Conservation (phyloP, 805 yeast species). For the Huiozyma sinensis region DNA sequence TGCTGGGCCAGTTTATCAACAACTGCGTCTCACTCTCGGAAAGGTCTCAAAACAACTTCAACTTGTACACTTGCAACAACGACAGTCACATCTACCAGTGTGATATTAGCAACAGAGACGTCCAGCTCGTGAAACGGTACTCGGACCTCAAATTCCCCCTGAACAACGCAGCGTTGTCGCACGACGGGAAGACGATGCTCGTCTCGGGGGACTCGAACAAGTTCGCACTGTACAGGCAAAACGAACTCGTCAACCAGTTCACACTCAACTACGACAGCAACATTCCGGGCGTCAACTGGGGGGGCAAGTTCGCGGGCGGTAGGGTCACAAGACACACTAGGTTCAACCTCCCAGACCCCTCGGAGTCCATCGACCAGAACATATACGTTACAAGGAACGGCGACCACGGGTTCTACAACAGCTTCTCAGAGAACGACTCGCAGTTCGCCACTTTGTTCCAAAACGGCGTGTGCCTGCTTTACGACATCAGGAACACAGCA, state of each 20-base stretch:
- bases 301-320: slow-evolving; percentile 9
- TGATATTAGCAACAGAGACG: slow-evolving; percentile 41
- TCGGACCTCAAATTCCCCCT: slow-evolving; percentile 53
- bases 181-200: slow-evolving; percentile 45
- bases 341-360: slow-evolving; percentile 21
- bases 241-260: slow-evolving; percentile 23
- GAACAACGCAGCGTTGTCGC: slow-evolving; percentile 63
- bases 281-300: slow-evolving; percentile 15
- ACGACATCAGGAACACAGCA: slow-evolving; percentile 57
- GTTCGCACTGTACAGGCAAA: slow-evolving; percentile 41
- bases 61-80: slow-evolving; percentile 70
- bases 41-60: slow-evolving; percentile 34
- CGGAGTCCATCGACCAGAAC: slow-evolving; percentile 7
- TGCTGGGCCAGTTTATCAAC: slow-evolving; percentile 73
- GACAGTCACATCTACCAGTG: slow-evolving; percentile 62
- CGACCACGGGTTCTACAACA: slow-evolving; percentile 76
- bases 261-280: slow-evolving; percentile 16
- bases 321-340: slow-evolving; percentile 24
- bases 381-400: slow-evolving; percentile 43
- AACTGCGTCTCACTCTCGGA: slow-evolving; percentile 58
- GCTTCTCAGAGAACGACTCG: slow-evolving; percentile 64
- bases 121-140: slow-evolving; percentile 32
- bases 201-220: slow-evolving; percentile 73
- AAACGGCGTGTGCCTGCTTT: slow-evolving; percentile 69
- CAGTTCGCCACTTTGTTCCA: slow-evolving; percentile 76